Evolutionary conservation across 2,329 filamentous ascomycete species (phyloP), one percentile per base, ranked within the genome.

Genomic region (Talaromyces amestolkiae): DNA sequence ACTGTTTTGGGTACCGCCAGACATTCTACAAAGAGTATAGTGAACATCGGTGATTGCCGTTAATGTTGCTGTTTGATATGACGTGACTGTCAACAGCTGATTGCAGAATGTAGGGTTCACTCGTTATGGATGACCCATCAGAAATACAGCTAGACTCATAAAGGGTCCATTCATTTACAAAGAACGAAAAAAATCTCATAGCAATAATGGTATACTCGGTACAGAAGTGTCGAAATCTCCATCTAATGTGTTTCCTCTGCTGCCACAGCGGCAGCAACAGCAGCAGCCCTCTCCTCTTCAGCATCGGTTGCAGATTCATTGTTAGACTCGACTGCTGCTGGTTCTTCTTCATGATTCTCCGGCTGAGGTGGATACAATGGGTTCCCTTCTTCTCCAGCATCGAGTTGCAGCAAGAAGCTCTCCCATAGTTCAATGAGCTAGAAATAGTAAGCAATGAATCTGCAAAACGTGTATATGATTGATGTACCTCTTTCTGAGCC

Each of bases 371-470:
- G 75, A 66, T 77, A 81, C 65, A 80, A 84, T 3, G 80, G 79
- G 63, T 82, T 79, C 6, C 82, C 92, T 69, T 96, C 92, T 66
- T 98, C 94, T 72, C 97, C 94, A 9, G 92, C 91, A 75, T 99
- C 95, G 51, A 99, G 84, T 77, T 97, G 95, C 85, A 98, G 89
- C 61, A 99, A 84, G 82, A 97, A 99, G 0, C 95, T 98, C 80
- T 99, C 95, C 95, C 95, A 99, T 68, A 98, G 89, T 79, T 99
- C 95, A 73, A 89, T 89, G 68, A 89, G 80, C 86, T 89, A 89
- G 88, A 69, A 78, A 84, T 8, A 47, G 61, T 64, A 54, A 71
- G 53, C 47, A 56, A 10, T 47, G 37, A 17, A 51, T 22, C 63
- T 51, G 17, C 47, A 49, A 53, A 49, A 17, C 9, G 31, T 19